Conservation (phyloP, 805 yeast species). For the Ogataea paradorogensis region DNA sequence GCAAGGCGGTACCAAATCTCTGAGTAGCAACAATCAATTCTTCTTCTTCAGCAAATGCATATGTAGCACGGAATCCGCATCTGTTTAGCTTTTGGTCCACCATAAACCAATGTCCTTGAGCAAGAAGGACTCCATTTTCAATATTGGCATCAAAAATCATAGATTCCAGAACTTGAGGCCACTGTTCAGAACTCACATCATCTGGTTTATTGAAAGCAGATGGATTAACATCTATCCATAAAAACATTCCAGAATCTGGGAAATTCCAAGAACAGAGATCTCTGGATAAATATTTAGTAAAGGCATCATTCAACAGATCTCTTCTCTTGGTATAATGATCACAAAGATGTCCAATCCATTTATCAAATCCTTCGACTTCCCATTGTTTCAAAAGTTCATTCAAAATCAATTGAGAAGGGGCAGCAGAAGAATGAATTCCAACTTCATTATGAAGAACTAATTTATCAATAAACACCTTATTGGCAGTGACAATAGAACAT, state of each 20-base stretch:
- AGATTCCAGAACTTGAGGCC: slow-evolving; percentile 33
- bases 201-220: slow-evolving; percentile 39
- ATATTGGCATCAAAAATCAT: slow-evolving; percentile 24
- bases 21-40: slow-evolving; percentile 26
- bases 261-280: slow-evolving; percentile 42
- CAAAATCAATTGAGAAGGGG: slow-evolving; percentile 62
- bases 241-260: slow-evolving; percentile 45
- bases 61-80: slow-evolving; percentile 34
- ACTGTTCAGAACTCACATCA: slow-evolving; percentile 20
- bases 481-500: slow-evolving; percentile 71
- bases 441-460: slow-evolving; percentile 62
- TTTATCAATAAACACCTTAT: slow-evolving; percentile 50
- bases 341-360: slow-evolving; percentile 67
- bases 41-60: slow-evolving; percentile 28
- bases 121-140: slow-evolving; percentile 27
- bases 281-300: slow-evolving; percentile 45
- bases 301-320: slow-evolving; percentile 51
- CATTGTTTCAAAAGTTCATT: slow-evolving; percentile 60
- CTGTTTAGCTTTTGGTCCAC: slow-evolving; percentile 18
- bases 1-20: slow-evolving; percentile 28
- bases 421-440: slow-evolving; percentile 70
- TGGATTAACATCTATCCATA: slow-evolving; percentile 42
- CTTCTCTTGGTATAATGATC: slow-evolving; percentile 63
- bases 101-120: slow-evolving; percentile 36
- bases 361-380: slow-evolving; percentile 57